These are phyloP conservation scores for Aspergillus novoparasiticus DNA, from an alignment of 2,329 filamentous ascomycete genomes.

Conservation along the genomic window DNA sequence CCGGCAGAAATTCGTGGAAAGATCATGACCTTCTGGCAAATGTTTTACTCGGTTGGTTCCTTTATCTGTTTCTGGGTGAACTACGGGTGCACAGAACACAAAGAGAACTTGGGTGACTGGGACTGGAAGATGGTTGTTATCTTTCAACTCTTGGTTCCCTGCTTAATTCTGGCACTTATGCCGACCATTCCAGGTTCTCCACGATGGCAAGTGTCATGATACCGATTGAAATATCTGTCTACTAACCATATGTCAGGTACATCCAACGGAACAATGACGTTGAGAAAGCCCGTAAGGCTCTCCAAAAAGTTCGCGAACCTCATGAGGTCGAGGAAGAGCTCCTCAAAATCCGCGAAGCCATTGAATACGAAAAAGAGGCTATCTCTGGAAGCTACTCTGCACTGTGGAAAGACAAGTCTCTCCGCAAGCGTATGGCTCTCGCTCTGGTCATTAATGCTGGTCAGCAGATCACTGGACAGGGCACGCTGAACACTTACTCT, in stretches of 20 bases:
- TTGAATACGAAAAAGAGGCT: slow-evolving; percentile 72
- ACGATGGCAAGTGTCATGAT: slow-evolving; percentile 55
- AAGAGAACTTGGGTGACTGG: slow-evolving; percentile 64
- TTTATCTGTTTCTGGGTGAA: slow-evolving; percentile 70
- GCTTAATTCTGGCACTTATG: slow-evolving; percentile 62
- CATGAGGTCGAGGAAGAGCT: slow-evolving; percentile 70
- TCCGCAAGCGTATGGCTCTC: slow-evolving; percentile 67
- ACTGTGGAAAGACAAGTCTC: slow-evolving; percentile 69
- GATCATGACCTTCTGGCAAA: slow-evolving; percentile 72
- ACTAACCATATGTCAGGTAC: slow-evolving; percentile 25
- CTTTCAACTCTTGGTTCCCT: slow-evolving; percentile 70
- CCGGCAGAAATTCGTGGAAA: slow-evolving; percentile 66
- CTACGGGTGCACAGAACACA: slow-evolving; percentile 62
- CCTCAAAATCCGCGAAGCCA: slow-evolving; percentile 64
- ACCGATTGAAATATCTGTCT: slow-evolving; percentile 22
- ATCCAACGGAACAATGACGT: slow-evolving; percentile 63
- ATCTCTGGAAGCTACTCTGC: slow-evolving; percentile 65
- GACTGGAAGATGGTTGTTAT: slow-evolving; percentile 74
- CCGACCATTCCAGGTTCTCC: slow-evolving; percentile 70
- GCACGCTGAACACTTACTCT: slow-evolving; percentile 71
- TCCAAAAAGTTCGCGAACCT: slow-evolving; percentile 64
- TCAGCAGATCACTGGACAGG: slow-evolving; percentile 73
- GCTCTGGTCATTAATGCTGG: slow-evolving; percentile 70
- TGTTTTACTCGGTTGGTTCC: slow-evolving; percentile 66
- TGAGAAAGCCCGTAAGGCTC: slow-evolving; percentile 61